A percentile compares a stretch with the other conserved stretches of the same genome.
phyloP scores from a whole-genome alignment of 345 rosid genomes.

The Eucalyptus brandiana region DNA sequence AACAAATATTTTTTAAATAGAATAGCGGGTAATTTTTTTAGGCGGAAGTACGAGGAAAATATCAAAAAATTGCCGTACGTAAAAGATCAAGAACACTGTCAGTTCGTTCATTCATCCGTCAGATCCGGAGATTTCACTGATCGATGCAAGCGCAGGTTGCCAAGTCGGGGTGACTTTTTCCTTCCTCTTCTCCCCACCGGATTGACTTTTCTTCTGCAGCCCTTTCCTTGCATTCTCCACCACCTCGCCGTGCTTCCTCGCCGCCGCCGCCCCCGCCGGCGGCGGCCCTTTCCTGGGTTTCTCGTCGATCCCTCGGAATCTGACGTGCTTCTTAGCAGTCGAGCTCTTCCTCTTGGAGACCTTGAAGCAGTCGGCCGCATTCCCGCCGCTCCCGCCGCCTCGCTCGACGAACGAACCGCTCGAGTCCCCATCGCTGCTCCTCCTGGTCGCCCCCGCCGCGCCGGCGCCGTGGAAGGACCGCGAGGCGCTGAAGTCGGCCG shows the following conservation, averaged over 20 bases:
- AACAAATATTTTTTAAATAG: neutral
- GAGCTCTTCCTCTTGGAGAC: neutral
- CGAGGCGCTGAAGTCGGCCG: neutral
- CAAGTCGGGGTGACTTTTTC: neutral
- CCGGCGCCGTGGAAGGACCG: neutral
- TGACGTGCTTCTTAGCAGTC: constrained; percentile 2
- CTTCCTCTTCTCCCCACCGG: constrained; percentile 13
- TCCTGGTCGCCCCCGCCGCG: neutral
- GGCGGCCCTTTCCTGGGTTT: neutral
- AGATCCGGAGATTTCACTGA: neutral
- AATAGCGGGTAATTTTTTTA: neutral
- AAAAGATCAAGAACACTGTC: neutral
- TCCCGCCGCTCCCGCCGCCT: neutral
- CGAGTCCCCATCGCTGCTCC: neutral
- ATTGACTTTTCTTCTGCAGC: neutral
- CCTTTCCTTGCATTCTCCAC: neutral
- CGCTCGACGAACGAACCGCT: neutral
- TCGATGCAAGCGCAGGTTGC: neutral
- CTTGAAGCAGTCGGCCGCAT: neutral
- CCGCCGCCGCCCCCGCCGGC: neutral
- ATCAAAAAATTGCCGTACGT: neutral
- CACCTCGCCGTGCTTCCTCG: neutral
- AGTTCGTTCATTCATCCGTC: neutral
- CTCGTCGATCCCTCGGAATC: constrained; percentile 11
- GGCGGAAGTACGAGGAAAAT: neutral